A percentile compares a stretch with the other conserved stretches of the same genome.
These are phyloP conservation scores for Stachybotrys chartarum DNA, from an alignment of 2,329 filamentous ascomycete species.

Conservation along the genomic window DNA sequence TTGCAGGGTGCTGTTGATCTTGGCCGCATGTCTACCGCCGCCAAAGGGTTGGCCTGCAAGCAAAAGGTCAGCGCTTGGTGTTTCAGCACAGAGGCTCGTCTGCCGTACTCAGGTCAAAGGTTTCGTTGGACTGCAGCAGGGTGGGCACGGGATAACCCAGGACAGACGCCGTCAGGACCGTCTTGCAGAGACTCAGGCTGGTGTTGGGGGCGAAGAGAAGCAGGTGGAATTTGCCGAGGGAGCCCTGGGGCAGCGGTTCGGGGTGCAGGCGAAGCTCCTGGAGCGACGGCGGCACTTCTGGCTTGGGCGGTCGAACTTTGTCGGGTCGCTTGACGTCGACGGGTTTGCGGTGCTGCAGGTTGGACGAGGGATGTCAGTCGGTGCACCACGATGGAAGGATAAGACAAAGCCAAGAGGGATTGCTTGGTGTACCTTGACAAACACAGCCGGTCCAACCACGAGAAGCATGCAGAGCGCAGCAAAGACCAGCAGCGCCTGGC, in stretches of 20 bases:
- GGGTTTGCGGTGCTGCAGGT: not conserved
- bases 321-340: not conserved
- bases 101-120: constrained; percentile 8
- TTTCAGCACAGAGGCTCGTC: constrained; percentile 7
- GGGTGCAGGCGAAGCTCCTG: not conserved
- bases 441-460: not conserved
- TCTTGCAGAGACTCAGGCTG: constrained; percentile 21
- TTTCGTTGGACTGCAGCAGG: constrained; percentile 9
- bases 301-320: not conserved
- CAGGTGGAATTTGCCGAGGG: constrained; percentile 12
- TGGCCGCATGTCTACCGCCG: constrained; percentile 20
- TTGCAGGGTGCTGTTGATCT: constrained; percentile 16
- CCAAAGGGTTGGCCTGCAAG: constrained; percentile 6
- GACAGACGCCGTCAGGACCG: constrained; percentile 17
- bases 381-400: not conserved
- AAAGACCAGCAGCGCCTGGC: not conserved
- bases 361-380: not conserved
- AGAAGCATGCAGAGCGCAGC: not conserved
- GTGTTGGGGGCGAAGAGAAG: constrained; percentile 17
- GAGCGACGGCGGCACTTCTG: not conserved
- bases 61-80: not conserved
- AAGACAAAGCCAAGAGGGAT: not conserved
- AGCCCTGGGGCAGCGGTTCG: not conserved
- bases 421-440: not conserved
- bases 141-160: constrained; percentile 19